Conservation (phyloP, 2,329 filamentous ascomycete genomes). For the Cladophialophora yegresii region DNA sequence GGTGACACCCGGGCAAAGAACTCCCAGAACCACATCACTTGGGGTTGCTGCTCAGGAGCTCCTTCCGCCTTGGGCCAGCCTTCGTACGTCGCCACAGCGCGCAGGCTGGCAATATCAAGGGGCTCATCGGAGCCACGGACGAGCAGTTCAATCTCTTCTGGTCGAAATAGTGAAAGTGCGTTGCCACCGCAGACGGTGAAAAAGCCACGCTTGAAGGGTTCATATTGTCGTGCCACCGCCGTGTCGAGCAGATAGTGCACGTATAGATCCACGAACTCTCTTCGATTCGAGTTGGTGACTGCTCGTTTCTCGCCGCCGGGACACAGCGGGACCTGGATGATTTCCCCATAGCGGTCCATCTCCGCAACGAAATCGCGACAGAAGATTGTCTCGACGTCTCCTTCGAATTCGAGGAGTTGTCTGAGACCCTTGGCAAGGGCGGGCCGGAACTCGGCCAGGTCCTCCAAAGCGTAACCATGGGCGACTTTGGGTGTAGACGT, state of each 20-base stretch:
- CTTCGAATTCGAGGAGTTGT: slow-evolving; percentile 77
- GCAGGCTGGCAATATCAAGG: slow-evolving; percentile 74
- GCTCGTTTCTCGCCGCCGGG: slow-evolving; percentile 69
- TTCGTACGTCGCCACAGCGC: slow-evolving; percentile 77
- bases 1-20: slow-evolving; percentile 68
- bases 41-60: slow-evolving; percentile 61
- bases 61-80: slow-evolving; percentile 64
- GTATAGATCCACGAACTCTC: slow-evolving; percentile 85
- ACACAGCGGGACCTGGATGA: slow-evolving; percentile 69
- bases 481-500: slow-evolving; percentile 58
- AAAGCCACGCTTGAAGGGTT: slow-evolving; percentile 91
- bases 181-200: slow-evolving; percentile 90
- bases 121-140: slow-evolving; percentile 81
- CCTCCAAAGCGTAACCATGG: slow-evolving; percentile 75
- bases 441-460: slow-evolving; percentile 80
- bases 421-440: slow-evolving; percentile 72
- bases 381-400: slow-evolving; percentile 78
- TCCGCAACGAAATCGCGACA: slow-evolving; percentile 79
- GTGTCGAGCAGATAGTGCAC: slow-evolving; percentile 77
- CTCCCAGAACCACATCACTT: slow-evolving; percentile 86
- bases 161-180: slow-evolving; percentile 80
- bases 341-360: slow-evolving; percentile 72
- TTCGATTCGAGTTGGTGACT: slow-evolving; percentile 81
- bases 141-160: slow-evolving; percentile 88
- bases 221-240: slow-evolving; percentile 77